Evolutionary conservation across 148 eudicot genomes (phyloP), one percentile per base, ranked within the genome.

Genomic region (Diospyros kaki): DNA sequence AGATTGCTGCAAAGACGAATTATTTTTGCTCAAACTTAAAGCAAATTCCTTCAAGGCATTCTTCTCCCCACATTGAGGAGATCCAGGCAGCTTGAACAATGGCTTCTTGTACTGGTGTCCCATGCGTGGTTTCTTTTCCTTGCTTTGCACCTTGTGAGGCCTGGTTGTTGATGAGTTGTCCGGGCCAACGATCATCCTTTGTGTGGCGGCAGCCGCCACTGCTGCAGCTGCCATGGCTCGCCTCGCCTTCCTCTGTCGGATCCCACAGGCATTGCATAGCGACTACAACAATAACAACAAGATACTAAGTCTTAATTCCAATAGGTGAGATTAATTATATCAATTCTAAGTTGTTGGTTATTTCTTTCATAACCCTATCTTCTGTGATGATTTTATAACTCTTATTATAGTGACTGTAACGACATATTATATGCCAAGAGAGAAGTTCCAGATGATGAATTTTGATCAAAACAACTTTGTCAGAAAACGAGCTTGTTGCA

Each of bases 261-360:
- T 87, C 2, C 88, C 90, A 78, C 90, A 87, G 38, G 90, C 90
- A 60, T 87, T 87, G 81, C 90, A 87, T 48, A 87, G 88, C 62
- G 90, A 77, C 90, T 87, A 83, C 64, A 84, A 40, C 39, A 43
- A 71, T 48, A 48, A 48, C 52, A 48, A 48, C 4, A 48, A 48
- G 0, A 4, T 4, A 8, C 52, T 8, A 48, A 48, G 28, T 28
- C 52, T 4, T 4, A 48, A 48, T 48, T 48, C 8, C 4, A 48
- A 4, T 48, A 48, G 52, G 8, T 4, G 8, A 48, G 8, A 48
- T 48, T 48, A 48, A 48, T 4, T 4, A 48, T 48, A 28, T 28
- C 0, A 28, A 28, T 48, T 48, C 8, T 48, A 48, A 48, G 4
- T 48, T 48, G 4, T 48, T 48, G 4, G 4, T 48, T 4, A 48